Percentiles rank a stretch among this genome's conserved stretches.
These are phyloP conservation scores for Suhomyces bribrorum DNA, from an alignment of 1,139 yeast genomes.

Conservation along the genomic window DNA sequence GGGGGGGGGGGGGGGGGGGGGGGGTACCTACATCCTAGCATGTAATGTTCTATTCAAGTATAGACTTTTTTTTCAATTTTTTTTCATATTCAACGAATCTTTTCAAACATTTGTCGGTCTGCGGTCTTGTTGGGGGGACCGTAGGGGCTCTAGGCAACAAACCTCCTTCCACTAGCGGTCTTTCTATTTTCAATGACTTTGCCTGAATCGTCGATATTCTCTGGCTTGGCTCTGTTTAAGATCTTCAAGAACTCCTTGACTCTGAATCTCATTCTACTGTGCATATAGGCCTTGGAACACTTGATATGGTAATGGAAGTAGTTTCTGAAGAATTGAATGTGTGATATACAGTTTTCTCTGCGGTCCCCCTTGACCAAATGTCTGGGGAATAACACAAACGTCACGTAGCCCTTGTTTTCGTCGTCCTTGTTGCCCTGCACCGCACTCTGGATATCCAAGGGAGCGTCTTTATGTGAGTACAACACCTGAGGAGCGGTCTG, in stretches of 20 bases:
- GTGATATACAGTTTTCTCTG: constrained; percentile 82
- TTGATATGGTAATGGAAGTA: constrained; percentile 98
- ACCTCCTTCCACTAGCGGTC: constrained; percentile 83
- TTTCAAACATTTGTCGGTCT: too few species aligned
- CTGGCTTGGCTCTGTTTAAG: constrained; percentile 95
- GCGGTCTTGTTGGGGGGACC: too few species aligned
- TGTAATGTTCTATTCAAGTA: background rate
- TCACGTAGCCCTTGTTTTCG: constrained; percentile 69
- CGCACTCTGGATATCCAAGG: constrained; percentile 69
- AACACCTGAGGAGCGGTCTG: constrained; percentile 98
- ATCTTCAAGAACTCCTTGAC: constrained; percentile 93
- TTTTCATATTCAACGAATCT: too few species aligned
- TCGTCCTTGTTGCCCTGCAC: constrained; percentile 43
- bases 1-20: too few species aligned
- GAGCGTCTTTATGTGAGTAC: constrained; percentile 88
- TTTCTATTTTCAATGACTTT: constrained; percentile 63
- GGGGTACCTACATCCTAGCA: too few species aligned
- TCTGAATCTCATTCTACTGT: constrained; percentile 95
- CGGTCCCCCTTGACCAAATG: constrained; percentile 70
- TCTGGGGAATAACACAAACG: constrained; percentile 76
- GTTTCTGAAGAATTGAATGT: constrained; percentile 88
- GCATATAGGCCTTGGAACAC: constrained; percentile 97
- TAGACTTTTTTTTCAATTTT: background rate
- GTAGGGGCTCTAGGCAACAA: constrained; percentile 48
- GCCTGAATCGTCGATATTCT: constrained; percentile 71